phyloP scores from a whole-genome alignment of 805 yeast genomes.

The Lachancea cidri region DNA sequence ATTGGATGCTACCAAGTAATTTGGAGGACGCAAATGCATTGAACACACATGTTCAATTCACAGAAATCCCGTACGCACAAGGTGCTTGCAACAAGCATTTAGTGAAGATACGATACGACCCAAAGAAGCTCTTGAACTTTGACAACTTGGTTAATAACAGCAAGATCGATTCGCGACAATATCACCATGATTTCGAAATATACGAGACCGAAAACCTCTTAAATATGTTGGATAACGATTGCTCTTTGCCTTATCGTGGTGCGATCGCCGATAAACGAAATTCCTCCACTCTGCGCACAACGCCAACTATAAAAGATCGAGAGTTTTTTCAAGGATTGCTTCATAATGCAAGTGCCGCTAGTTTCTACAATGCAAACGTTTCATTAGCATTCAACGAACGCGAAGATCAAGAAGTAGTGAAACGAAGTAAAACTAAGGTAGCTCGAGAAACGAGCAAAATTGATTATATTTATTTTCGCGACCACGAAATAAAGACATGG shows the following conservation, averaged over 20 bases:
- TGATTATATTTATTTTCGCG: slow-evolving; percentile 63
- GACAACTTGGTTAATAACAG: slow-evolving; percentile 7
- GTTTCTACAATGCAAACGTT: slow-evolving; percentile 35
- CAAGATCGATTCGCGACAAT: neutral
- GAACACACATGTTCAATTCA: slow-evolving; percentile 24
- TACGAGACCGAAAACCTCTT: slow-evolving; percentile 34
- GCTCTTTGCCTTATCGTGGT: slow-evolving; percentile 58
- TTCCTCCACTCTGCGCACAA: slow-evolving; percentile 54
- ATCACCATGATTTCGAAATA: slow-evolving; percentile 31
- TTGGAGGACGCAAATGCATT: slow-evolving; percentile 17
- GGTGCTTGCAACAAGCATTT: slow-evolving; percentile 12
- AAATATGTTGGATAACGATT: slow-evolving; percentile 18
- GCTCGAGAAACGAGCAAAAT: slow-evolving; percentile 35
- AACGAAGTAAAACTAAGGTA: slow-evolving; percentile 7
- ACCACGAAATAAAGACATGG: slow-evolving; percentile 82
- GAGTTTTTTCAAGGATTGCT: slow-evolving; percentile 41
- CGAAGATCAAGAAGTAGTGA: slow-evolving; percentile 18
- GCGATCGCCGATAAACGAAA: slow-evolving; percentile 50
- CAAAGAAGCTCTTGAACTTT: slow-evolving; percentile 22
- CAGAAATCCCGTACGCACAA: slow-evolving; percentile 8
- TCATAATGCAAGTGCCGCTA: slow-evolving; percentile 37
- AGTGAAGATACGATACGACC: slow-evolving; percentile 25
- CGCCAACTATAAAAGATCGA: slow-evolving; percentile 52
- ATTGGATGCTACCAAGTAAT: slow-evolving; percentile 12
- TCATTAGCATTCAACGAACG: slow-evolving; percentile 25